Conservation (phyloP, 306 rosid species). For the Trichosanthes cucumerina region DNA sequence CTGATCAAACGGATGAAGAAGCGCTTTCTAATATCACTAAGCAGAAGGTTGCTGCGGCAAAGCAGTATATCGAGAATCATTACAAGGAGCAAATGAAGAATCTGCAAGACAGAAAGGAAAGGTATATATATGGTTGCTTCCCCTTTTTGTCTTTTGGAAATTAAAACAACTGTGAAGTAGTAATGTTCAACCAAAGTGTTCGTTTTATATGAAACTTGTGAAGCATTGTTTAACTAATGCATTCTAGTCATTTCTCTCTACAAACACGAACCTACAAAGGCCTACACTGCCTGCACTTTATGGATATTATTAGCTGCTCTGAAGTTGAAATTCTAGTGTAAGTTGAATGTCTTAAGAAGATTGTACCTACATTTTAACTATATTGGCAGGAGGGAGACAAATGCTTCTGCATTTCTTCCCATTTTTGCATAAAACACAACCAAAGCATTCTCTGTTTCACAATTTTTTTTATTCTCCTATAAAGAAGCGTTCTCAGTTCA, state of each 20-base stretch:
- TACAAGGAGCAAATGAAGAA: slow-evolving; percentile 97
- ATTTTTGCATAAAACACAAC: not conserved
- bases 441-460: not conserved
- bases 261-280: too few species aligned
- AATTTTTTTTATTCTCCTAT: not conserved
- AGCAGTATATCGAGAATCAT: slow-evolving; percentile 92
- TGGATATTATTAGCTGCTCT: not conserved
- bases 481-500: not conserved
- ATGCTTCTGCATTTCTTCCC: not conserved
- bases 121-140: slow-evolving; percentile 34
- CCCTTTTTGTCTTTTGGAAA: not conserved
- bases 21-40: slow-evolving; percentile 60
- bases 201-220: not conserved
- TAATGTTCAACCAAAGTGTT: not conserved
- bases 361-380: not conserved
- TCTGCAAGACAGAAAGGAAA: slow-evolving; percentile 87
- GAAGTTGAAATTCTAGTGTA: not conserved
- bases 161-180: not conserved
- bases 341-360: not conserved
- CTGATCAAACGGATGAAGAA: slow-evolving; percentile 36
- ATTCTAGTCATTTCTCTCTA: too few species aligned
- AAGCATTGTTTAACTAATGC: not conserved
- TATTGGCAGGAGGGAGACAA: not conserved
- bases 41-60: slow-evolving; percentile 91
- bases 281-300: too few species aligned